Base-by-base conservation (phyloP, 2,329 filamentous ascomycete genomes). In the Ophiostoma triangulosporum region DNA sequence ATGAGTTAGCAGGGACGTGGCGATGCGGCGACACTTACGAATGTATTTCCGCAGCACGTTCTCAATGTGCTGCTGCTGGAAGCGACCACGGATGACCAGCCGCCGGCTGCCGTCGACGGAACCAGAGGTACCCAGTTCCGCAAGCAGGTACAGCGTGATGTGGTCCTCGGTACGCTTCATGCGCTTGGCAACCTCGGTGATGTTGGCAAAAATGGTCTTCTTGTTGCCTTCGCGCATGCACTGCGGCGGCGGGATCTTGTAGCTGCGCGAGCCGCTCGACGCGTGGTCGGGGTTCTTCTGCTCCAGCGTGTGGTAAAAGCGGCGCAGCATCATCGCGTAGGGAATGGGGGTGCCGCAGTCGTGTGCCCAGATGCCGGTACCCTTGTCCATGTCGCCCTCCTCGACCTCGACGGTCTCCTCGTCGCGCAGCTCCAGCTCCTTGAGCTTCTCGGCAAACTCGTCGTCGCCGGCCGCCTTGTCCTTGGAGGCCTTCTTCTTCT, bases 151-250 rank as follows among this genome's bases (percentile, higher is more conserved):
- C 64, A 91, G 85, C 52, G 89, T 97, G 61, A 98, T 86, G 74
- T 96, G 93, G 73, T 98, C 93, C 66, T 97, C 91, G 59, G 87
- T 90, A 69, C 93, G 83, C 83, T 98, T 98, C 90, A 98, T 97
- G 64, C 91, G 83, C 80, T 95, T 95, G 80, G 89, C 95, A 65
- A 98, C 97, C 68, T 98, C 93, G 68, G 88, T 82, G 66, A 98
- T 93, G 76, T 98, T 98, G 76, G 91, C 93, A 66, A 98, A 98
- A 66, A 98, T 95, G 58, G 93, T 98, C 84, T 95, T 95, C 81
- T 95, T 94, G 83, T 98, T 98, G 69, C 93, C 93, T 89, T 98
- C 93, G 74, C 93, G 90, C 66, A 97, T 82, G 74, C 93, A 97
- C 76, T 98, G 93, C 50, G 93, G 93, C 52, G 93, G 93, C 51